A percentile compares a stretch with the other conserved stretches of the same genome.
Evolutionary conservation across 2,329 filamentous ascomycete species (phyloP).

Genomic region (Salinomyces thailandicus): DNA sequence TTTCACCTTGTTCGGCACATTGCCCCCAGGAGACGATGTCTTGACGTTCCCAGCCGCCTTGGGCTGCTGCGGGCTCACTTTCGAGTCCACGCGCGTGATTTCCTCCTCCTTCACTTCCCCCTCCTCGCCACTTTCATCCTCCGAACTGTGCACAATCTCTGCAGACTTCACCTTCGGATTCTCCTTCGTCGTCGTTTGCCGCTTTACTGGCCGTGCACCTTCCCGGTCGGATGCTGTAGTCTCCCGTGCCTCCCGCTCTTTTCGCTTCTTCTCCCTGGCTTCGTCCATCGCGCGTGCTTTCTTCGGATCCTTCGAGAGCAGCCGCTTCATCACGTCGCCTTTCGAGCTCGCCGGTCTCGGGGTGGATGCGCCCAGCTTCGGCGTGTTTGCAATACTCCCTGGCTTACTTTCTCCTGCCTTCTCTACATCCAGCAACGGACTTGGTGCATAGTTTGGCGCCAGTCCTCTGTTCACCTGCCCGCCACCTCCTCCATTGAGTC

Average conservation of each 20-base stretch:
- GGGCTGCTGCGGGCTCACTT: constrained; percentile 12
- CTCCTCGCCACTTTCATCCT: constrained; percentile 32
- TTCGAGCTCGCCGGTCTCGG: constrained; percentile 14
- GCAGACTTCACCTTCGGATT: constrained; percentile 42
- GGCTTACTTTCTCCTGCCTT: constrained; percentile 12
- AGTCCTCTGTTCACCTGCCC: constrained; percentile 11
- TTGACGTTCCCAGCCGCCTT: constrained; percentile 12
- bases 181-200: constrained; percentile 23
- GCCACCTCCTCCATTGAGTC: constrained; percentile 41
- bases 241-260: constrained; percentile 24
- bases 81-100: constrained; percentile 7
- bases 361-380: constrained; percentile 18
- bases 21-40: constrained; percentile 14
- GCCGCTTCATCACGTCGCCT: constrained; percentile 32
- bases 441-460: constrained; percentile 21
- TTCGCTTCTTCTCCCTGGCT: constrained; percentile 39
- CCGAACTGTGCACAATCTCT: constrained; percentile 43
- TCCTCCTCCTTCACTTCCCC: constrained; percentile 16
- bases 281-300: constrained; percentile 28
- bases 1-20: constrained; percentile 12
- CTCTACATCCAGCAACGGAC: constrained; percentile 18
- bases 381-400: constrained; percentile 18
- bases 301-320: constrained; percentile 35
- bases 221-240: constrained; percentile 22
- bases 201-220: constrained; percentile 17